Base-by-base conservation (phyloP, 805 yeast species). In the Yamadazyma tumulicola region DNA sequence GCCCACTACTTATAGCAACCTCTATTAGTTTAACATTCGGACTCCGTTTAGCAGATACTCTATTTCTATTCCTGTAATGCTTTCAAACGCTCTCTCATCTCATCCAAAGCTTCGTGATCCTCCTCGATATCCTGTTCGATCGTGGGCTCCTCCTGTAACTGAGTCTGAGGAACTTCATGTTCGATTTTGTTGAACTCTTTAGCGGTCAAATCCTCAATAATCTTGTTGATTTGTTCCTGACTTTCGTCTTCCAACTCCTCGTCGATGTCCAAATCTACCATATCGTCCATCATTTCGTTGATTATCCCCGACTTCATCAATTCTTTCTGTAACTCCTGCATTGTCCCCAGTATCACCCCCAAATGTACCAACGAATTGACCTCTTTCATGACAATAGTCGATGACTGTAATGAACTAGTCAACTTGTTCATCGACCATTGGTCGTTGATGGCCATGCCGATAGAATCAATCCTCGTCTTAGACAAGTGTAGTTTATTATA, bases 261-360 rank as follows among this genome's bases (percentile, higher is more conserved):
- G 19, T 80, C 86, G 14, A 74, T 80, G 38, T 76, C 61, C 32
- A 69, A 60, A 41, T 89, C 97, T 40, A 91, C 68, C 42, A 85
- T 79, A 53, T 93, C 99, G 38, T 85, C 87, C 54, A 89, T 81
- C 97, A 93, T 93, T 54, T 93, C 98, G 46, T 85, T 86, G 35
- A 93, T 87, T 29, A 93, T 75, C 0, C 93, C 93, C 9, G 85
- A 76, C 57, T 81, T 84, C 77, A 85, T 79, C 48, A 91, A 70
- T 60, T 93, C 99, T 51, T 75, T 81, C 40, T 91, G 85, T 38
- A 93, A 63, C 47, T 83, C 94, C 51, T 82, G 82, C 85, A 91
- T 87, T 0, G 95, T 81, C 8, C 75, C 78, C 48, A 79, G 78
- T 34, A 93, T 61, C 45, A 83, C 88, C 0, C 97, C 97, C 34